Percentiles rank a stretch among this genome's conserved stretches.
These are phyloP conservation scores for Lablab purpureus DNA, from an alignment of 306 rosid genomes.

Conservation along the genomic window DNA sequence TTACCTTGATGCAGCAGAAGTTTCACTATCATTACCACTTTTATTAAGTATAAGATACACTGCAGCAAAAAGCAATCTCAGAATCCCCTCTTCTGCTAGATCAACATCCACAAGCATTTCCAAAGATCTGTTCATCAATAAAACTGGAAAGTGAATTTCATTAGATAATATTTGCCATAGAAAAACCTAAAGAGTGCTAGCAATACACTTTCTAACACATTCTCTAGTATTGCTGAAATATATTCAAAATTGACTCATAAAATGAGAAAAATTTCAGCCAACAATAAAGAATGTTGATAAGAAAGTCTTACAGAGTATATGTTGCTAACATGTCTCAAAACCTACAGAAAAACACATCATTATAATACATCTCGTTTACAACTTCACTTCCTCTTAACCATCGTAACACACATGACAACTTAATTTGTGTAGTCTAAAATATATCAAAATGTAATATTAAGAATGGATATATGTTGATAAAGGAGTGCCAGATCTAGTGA, in stretches of 20 bases:
- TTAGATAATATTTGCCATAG: conserved; percentile 54
- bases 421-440: conserved; percentile 27
- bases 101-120: conserved; percentile 91
- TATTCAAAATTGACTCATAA: not conserved
- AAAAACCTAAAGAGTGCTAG: conserved; percentile 28
- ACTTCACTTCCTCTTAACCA: conserved; percentile 36
- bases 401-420: conserved; percentile 12
- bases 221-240: not conserved
- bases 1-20: conserved; percentile 94
- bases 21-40: conserved; percentile 81
- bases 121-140: conserved; percentile 82
- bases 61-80: conserved; percentile 86
- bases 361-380: conserved; percentile 35
- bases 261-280: not conserved
- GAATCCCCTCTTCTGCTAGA: conserved; percentile 87
- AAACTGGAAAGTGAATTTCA: conserved; percentile 64
- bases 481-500: not conserved
- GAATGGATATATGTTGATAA: not conserved
- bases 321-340: not conserved
- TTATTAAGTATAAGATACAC: conserved; percentile 80
- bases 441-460: conserved; percentile 14
- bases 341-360: conserved; percentile 38
- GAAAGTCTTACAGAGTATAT: not conserved
- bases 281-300: not conserved
- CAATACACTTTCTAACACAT: not conserved